Conservation (phyloP, 2,329 filamentous ascomycete genomes). For the Mycogone perniciosa region DNA sequence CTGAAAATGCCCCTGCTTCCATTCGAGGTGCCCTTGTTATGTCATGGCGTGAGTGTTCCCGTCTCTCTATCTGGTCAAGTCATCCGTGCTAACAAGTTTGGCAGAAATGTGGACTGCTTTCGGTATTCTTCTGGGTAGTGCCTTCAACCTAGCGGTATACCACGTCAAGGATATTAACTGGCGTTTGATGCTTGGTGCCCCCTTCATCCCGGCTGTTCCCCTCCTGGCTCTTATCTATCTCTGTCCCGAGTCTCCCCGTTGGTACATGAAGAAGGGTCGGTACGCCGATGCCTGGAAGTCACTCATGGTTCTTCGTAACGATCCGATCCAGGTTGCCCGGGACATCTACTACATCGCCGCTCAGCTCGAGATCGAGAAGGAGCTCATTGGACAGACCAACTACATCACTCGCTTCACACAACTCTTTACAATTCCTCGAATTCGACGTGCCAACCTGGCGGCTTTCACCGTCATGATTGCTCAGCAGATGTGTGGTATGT, state of each 20-base stretch:
- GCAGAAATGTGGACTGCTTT: constrained; percentile 59
- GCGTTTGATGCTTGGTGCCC: constrained; percentile 49
- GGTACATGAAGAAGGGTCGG: constrained; percentile 58
- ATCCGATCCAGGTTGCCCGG: constrained; percentile 50
- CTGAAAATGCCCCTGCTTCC: constrained; percentile 61
- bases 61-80: neutral
- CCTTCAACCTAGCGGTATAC: constrained; percentile 28
- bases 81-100: neutral
- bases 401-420: constrained; percentile 48
- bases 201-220: constrained; percentile 53
- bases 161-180: constrained; percentile 25
- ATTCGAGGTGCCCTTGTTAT: constrained; percentile 73
- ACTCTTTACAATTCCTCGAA: constrained; percentile 60
- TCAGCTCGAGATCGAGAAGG: constrained; percentile 36
- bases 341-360: constrained; percentile 52
- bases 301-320: constrained; percentile 44
- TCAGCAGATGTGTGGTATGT: constrained; percentile 57
- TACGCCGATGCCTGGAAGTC: constrained; percentile 55
- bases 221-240: constrained; percentile 49
- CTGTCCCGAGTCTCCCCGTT: constrained; percentile 59
- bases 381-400: constrained; percentile 31
- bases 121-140: constrained; percentile 40
- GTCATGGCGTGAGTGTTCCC: constrained; percentile 53
- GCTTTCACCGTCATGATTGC: constrained; percentile 76
- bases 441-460: constrained; percentile 66